Evolutionary conservation across 306 rosid species (phyloP).

Genomic region (Astragalus membranaceus): DNA sequence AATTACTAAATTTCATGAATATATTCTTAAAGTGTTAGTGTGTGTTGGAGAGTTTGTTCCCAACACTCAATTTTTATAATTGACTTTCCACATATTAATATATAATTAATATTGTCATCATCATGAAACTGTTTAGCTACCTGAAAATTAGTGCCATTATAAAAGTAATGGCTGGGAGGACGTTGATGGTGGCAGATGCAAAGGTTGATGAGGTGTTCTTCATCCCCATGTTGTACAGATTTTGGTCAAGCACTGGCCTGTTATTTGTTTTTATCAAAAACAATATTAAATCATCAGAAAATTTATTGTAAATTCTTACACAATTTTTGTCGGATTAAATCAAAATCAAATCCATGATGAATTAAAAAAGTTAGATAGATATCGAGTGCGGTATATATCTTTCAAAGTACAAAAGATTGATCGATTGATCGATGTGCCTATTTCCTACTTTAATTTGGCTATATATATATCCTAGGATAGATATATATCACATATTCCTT

Average conservation of each 20-base stretch:
- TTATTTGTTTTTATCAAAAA: neutral
- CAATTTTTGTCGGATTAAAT: neutral
- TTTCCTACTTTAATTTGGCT: conserved; percentile 7
- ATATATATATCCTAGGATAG: too few relatives aligned
- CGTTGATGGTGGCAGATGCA: conserved; percentile 64
- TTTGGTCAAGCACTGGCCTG: conserved; percentile 99
- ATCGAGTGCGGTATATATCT: neutral
- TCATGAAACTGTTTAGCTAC: too few relatives aligned
- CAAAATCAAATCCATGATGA: neutral
- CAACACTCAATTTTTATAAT: too few relatives aligned
- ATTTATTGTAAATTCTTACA: neutral
- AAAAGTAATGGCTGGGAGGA: conserved; percentile 92
- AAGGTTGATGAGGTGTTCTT: conserved; percentile 88
- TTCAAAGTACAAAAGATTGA: conserved; percentile 12
- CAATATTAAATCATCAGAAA: neutral
- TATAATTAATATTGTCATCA: too few relatives aligned
- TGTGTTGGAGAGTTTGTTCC: too few relatives aligned
- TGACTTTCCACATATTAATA: too few relatives aligned
- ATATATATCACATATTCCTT: conserved; percentile 6
- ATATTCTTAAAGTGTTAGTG: neutral
- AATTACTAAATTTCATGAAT: neutral
- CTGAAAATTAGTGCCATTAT: conserved; percentile 83
- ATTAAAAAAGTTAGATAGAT: neutral
- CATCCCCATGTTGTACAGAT: conserved; percentile 84
- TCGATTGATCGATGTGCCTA: too few relatives aligned